Base-by-base conservation (phyloP, 768 basidiomycete species). In the Boletus patriciae region DNA sequence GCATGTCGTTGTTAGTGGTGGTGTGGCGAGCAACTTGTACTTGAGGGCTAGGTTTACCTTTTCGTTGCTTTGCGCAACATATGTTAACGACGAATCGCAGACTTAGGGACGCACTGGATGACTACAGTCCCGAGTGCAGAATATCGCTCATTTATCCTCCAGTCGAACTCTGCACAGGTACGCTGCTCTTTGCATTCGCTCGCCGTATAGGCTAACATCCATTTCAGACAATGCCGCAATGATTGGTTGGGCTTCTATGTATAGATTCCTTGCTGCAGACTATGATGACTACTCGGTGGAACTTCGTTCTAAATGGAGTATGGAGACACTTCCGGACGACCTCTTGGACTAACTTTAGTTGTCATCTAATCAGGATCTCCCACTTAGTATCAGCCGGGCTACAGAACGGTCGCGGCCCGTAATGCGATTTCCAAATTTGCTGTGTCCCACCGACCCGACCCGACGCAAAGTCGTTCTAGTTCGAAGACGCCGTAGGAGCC, bases 201-300 rank as follows among this genome's bases (percentile, higher is more conserved):
- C 33, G 33, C 2, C 36, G 27, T 6, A 27, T 27, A 27, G 27
- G 27, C 0, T 42, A 23, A 38, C 13, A 45, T 21, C 37, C 29
- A 16, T 36, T 23, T 21, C 61, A 95, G 96, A 98, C 65, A 98
- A 98, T 70, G 96, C 96, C 1, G 95, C 84, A 10, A 98, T 98
- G 96, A 91, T 98, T 62, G 96, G 83, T 3, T 96, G 89, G 90
- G 90, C 94, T 4, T 87, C 91, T 0, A 88, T 95, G 81, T 75
- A 87, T 63, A 83, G 94, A 13, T 90, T 97, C 59, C 77, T 88
- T 25, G 75, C 74, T 1, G 76, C 75, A 4, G 84, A 87, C 55
- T 73, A 79, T 43, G 88, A 88, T 63, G 75, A 80, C 9, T 92
- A 87, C 60, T 75, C 78, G 23, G 77, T 89, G 15, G 80, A 80